A percentile compares a stretch with the other conserved stretches of the same genome.
Conservation (phyloP, 83 land plant genomes). For the Diphasiastrum complanatum region DNA sequence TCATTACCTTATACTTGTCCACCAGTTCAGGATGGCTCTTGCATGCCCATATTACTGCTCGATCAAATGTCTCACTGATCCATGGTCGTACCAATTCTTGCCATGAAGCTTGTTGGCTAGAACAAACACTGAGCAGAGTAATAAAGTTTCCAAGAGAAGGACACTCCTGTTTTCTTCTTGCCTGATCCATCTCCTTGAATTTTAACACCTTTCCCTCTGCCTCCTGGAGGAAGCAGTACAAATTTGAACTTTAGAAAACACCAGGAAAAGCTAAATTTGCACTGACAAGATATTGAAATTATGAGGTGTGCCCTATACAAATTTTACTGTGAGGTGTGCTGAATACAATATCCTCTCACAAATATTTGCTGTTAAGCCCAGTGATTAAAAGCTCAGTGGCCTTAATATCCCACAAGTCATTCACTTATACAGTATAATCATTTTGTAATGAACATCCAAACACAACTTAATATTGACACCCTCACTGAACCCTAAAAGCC, state of each 20-base stretch:
- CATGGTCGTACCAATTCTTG: conserved; percentile 12
- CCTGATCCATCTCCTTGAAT: neutral
- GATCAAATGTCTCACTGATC: conserved; percentile 15
- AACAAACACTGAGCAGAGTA: conserved; percentile 12
- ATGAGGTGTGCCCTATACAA: neutral
- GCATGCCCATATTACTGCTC: conserved; percentile 12
- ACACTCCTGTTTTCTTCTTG: conserved; percentile 2
- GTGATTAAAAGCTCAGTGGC: too few species aligned
- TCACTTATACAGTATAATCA: too few species aligned
- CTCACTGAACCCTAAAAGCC: too few species aligned
- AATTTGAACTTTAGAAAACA: too few species aligned
- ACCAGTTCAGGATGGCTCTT: conserved; percentile 12
- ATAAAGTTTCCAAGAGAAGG: conserved; percentile 12
- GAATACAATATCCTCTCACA: too few species aligned
- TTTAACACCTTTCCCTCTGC: conserved; percentile 3
- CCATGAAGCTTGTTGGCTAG: neutral
- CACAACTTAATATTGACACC: too few species aligned
- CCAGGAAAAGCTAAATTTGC: too few species aligned
- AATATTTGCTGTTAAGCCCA: too few species aligned
- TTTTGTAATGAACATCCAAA: too few species aligned
- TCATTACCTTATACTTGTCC: conserved; percentile 3
- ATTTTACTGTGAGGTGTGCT: neutral
- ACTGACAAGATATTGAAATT: too few species aligned
- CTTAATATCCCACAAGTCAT: too few species aligned
- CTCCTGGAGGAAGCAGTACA: too few species aligned